Evolutionary conservation across 2,329 filamentous ascomycete species (phyloP), one percentile per base, ranked within the genome.

Genomic region (Trichoderma pleuroti): DNA sequence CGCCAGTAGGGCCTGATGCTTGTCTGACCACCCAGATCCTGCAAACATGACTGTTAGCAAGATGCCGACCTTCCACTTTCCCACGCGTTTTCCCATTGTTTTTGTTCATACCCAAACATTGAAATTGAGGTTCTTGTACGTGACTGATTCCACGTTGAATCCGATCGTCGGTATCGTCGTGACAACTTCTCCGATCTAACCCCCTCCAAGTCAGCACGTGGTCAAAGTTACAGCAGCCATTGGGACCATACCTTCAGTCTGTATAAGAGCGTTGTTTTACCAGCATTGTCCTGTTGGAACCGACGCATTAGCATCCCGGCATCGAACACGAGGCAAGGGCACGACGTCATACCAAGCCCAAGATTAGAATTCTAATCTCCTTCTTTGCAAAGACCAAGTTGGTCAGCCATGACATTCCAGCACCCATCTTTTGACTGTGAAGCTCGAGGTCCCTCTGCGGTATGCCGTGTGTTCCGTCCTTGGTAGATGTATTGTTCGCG

Each of bases 81-180:
- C 28, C 10, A n/a, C 30, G 39, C 28, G 26, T 28, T 12, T 65
- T 54, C 24, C 24, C 54, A 9, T 34, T 28, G 56, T 5, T 28
- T 79, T 10, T 9, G 14, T 56, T 7, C 90, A 70, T 91, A 93
- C 92, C 96, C 96, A 99, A 78, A 99, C 96, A 79, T 98, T 98
- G 82, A 99, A 97, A 82, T 98, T 97, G 73, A 99, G 88, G 81
- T 98, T 98, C 82, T 95, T 95, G 86, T 99, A 99, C 76, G 94
- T 96, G 74, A 99, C 96, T 26, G 94, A 97, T 84, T 99, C 96
- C 77, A 99, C 96, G 81, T 99, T 99, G 87, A 99, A 99, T 72
- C 96, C 96, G 81, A 99, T 98, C 68, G 96, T 99, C 24, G 96
- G 96, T 86, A 98, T 98, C 77, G 96, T 99, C 73, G 96, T 98